phyloP scores from a whole-genome alignment of 768 basidiomycete genomes.

The Termitomyces sp. region DNA sequence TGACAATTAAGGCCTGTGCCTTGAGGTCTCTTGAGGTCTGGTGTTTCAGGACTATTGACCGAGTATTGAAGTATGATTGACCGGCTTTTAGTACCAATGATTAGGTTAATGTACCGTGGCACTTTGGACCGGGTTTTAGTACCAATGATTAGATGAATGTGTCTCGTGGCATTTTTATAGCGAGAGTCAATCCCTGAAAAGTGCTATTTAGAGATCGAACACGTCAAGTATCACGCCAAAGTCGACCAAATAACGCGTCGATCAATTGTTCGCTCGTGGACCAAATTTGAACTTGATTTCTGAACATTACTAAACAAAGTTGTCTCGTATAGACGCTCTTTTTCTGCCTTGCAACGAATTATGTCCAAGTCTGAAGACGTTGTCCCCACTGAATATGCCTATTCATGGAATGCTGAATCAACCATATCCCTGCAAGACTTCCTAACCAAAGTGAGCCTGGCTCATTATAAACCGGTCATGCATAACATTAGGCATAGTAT shows the following conservation, averaged over 20 bases:
- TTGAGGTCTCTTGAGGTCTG: background rate
- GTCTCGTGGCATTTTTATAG: too few relatives aligned
- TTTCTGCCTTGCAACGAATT: background rate
- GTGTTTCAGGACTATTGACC: background rate
- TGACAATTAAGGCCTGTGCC: background rate
- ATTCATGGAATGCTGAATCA: constrained; percentile 45
- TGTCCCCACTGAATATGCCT: constrained; percentile 37
- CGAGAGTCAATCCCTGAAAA: too few relatives aligned
- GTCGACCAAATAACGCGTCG: constrained; percentile 7
- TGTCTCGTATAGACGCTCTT: background rate
- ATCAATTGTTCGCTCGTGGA: background rate
- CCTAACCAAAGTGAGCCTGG: constrained; percentile 42
- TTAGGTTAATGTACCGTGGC: background rate
- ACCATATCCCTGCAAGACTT: constrained; percentile 45
- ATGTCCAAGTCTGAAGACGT: constrained; percentile 34
- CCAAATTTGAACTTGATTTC: background rate
- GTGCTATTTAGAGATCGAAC: too few relatives aligned
- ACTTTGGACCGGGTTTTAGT: background rate
- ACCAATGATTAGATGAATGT: background rate
- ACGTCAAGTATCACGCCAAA: background rate
- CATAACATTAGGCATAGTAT: constrained; percentile 35
- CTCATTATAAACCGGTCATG: background rate
- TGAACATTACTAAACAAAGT: background rate
- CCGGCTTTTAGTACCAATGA: background rate
- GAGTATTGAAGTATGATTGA: background rate